Base-by-base conservation (phyloP, 257 asterid genomes). In the Rubia yunnanensis region DNA sequence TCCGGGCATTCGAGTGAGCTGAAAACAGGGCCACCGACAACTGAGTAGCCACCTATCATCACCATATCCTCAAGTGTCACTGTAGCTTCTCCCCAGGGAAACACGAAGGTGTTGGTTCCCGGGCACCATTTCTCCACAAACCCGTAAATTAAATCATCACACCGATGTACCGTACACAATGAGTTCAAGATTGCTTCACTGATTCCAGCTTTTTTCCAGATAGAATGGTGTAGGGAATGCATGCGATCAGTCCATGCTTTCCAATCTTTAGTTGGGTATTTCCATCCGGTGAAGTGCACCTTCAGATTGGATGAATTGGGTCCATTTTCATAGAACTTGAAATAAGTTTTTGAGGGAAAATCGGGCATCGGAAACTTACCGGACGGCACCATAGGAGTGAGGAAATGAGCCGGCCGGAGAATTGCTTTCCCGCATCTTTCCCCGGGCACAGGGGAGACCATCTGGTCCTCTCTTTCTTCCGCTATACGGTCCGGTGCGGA, bases 51-150 rank as follows among this genome's bases (percentile, higher is more conserved):
- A 15, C 85, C 85, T 41, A 82, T 63, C 22, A 77, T 27, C 74
- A 80, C 24, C 48, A 77, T 44, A 60, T 79, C 87, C 38, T 79
- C 87, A 49, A 80, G 60, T 0, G 81, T 82, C 9, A 82, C 55
- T 2, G 80, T 79, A 9, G 81, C 72, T 72, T 77, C 87, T 7
- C 87, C 87, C 85, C 84, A 82, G 0, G 81, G 79, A 44, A 82
- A 82, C 4, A 79, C 7, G 17, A 79, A 82, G 0, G 79, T 74
- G 57, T 74, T 79, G 1, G 87, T 79, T 10, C 70, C 76, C 5
- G 77, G 52, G 41, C 65, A 60, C 87, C 87, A 82, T 30, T 73
- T 74, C 27, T 77, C 80, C 3, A 60, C 78, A 28, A 82, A 22
- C 13, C 68, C 75, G 1, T 70, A 26, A 36, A 82, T 57, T n/a